A percentile compares a stretch with the other conserved stretches of the same genome.
These are phyloP conservation scores for Kernera saxatilis DNA, from an alignment of 345 rosid species.

Conservation along the genomic window DNA sequence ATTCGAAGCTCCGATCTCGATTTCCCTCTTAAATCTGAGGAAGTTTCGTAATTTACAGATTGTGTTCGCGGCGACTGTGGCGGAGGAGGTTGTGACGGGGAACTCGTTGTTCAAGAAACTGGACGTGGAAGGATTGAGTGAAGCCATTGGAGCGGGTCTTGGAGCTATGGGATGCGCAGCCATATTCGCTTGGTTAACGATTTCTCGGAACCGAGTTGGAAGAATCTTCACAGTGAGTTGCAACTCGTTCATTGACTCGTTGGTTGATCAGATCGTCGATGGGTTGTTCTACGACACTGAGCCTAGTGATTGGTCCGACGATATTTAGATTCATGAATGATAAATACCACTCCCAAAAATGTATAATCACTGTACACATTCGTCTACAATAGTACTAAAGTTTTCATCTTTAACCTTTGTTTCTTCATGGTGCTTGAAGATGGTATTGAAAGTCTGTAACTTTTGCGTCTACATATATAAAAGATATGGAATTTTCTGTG, in stretches of 20 bases:
- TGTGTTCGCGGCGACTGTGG: conserved; percentile 73
- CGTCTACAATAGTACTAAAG: neutral
- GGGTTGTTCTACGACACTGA: conserved; percentile 80
- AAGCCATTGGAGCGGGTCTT: conserved; percentile 61
- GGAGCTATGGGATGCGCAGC: conserved; percentile 70
- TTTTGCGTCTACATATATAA: conserved; percentile 4
- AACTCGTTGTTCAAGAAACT: conserved; percentile 73
- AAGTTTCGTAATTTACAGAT: conserved; percentile 35
- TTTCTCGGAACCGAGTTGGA: conserved; percentile 67
- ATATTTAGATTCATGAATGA: conserved; percentile 22
- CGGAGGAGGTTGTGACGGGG: conserved; percentile 68
- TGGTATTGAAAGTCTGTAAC: conserved; percentile 19
- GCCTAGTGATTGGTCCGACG: conserved; percentile 66
- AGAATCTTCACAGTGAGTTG: conserved; percentile 63
- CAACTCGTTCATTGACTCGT: conserved; percentile 74
- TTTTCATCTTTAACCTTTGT: neutral
- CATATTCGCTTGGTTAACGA: conserved; percentile 70
- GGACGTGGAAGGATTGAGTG: conserved; percentile 65
- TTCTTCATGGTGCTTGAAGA: conserved; percentile 23
- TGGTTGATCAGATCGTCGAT: conserved; percentile 79
- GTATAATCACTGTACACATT: conserved; percentile 5
- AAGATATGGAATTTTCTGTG: neutral
- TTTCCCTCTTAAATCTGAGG: neutral
- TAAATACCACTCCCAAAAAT: neutral
- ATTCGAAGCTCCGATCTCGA: neutral